Percentiles rank a stretch among this genome's conserved stretches.
Conservation (phyloP, 805 yeast genomes). For the Hanseniaspora hatyaiensis region DNA sequence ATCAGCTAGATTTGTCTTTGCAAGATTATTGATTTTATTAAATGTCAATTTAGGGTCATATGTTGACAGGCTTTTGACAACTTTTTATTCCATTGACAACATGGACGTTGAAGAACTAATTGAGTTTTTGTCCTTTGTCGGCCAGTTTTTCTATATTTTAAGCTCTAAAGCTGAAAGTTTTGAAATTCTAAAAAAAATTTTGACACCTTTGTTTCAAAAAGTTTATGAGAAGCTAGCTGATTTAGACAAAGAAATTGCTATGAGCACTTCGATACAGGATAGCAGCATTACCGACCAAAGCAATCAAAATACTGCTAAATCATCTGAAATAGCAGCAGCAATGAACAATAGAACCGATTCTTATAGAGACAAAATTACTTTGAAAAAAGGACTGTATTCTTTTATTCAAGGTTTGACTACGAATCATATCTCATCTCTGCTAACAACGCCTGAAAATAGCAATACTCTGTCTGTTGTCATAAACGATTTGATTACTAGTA, state of each 20-base stretch:
- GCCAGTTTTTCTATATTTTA: slow-evolving; percentile 76
- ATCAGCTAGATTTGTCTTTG: slow-evolving; percentile 74
- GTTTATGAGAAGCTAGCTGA: slow-evolving; percentile 41
- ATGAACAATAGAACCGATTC: slow-evolving; percentile 39
- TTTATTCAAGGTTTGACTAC: slow-evolving; percentile 58
- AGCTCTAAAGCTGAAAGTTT: slow-evolving; percentile 56
- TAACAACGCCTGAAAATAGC: slow-evolving; percentile 59
- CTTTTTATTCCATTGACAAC: slow-evolving; percentile 42
- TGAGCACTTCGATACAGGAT: slow-evolving; percentile 2
- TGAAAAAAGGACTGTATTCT: slow-evolving; percentile 60
- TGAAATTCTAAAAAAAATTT: slow-evolving; percentile 57
- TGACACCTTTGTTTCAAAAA: slow-evolving; percentile 63
- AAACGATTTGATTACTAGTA: slow-evolving; percentile 49
- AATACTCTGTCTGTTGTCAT: slow-evolving; percentile 48
- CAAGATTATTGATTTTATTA: slow-evolving; percentile 71
- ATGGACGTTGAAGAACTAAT: slow-evolving; percentile 53
- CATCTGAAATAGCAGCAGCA: background rate
- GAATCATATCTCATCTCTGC: slow-evolving; percentile 68
- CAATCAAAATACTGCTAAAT: background rate
- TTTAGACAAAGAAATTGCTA: slow-evolving; percentile 32
- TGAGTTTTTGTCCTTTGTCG: slow-evolving; percentile 74
- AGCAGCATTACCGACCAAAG: slow-evolving; percentile 20
- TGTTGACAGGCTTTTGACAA: slow-evolving; percentile 59
- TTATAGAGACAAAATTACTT: slow-evolving; percentile 47
- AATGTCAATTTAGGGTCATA: slow-evolving; percentile 40